Conservation (phyloP, 2,329 filamentous ascomycete genomes). For the Neophaeococcomyces mojaviensis region DNA sequence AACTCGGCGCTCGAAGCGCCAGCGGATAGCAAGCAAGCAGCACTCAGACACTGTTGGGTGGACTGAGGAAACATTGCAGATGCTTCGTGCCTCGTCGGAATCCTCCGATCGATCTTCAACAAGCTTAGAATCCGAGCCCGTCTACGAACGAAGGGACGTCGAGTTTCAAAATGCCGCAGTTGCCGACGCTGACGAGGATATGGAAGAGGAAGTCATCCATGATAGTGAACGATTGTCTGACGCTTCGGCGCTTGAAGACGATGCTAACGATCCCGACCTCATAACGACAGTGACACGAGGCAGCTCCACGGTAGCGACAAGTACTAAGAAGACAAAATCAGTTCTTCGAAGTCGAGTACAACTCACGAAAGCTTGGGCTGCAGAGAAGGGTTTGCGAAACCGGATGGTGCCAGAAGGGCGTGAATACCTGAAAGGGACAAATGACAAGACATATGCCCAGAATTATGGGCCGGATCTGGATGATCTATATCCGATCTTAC, state of each 20-base stretch:
- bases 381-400: slow-evolving; percentile 3
- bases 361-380: neutral
- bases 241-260: neutral
- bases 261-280: neutral
- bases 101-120: slow-evolving; percentile 3
- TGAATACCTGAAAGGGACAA: neutral
- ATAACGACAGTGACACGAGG: neutral
- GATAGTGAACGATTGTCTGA: neutral
- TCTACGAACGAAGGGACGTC: neutral
- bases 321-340: neutral
- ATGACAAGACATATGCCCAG: neutral
- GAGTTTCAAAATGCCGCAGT: too few species aligned
- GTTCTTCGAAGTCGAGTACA: neutral
- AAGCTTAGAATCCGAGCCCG: neutral
- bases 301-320: neutral
- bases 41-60: slow-evolving; percentile 18
- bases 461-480: slow-evolving; percentile 43
- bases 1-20: slow-evolving; percentile 18
- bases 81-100: slow-evolving; percentile 13
- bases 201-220: neutral
- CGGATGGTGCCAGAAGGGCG: slow-evolving; percentile 3
- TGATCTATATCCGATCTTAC: slow-evolving; percentile 42
- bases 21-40: slow-evolving; percentile 18
- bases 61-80: slow-evolving; percentile 18
- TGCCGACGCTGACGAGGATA: neutral